Conservation (phyloP, 441 rosid species). For the Mallotus repandus region DNA sequence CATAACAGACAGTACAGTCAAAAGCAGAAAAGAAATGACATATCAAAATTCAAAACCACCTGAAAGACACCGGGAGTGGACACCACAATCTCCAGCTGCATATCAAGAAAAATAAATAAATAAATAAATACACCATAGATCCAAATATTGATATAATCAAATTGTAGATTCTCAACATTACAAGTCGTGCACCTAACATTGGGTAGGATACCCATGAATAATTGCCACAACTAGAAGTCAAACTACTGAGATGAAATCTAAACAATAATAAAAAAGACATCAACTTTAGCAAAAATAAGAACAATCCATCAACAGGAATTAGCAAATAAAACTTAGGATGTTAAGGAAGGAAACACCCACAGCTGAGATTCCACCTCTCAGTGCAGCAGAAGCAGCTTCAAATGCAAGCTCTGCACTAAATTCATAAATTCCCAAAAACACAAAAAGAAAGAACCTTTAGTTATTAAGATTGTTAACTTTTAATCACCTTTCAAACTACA, state of each 20-base stretch:
- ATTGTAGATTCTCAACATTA: too few species aligned
- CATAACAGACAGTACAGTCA: neutral
- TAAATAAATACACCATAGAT: neutral
- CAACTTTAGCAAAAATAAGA: neutral
- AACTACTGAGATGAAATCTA: neutral
- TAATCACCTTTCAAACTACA: neutral
- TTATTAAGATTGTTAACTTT: neutral
- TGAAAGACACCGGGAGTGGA: constrained; percentile 58
- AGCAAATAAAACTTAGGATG: neutral
- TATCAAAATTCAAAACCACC: constrained; percentile 31
- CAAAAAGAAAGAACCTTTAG: neutral
- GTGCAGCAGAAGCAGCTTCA: constrained; percentile 54
- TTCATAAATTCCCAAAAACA: neutral
- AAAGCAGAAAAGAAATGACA: neutral
- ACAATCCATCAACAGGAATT: neutral
- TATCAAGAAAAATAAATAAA: constrained; percentile 6
- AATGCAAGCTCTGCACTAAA: constrained; percentile 50
- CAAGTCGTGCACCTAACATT: neutral
- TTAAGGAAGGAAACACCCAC: constrained; percentile 34
- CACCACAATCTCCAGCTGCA: constrained; percentile 56
- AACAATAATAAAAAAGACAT: neutral
- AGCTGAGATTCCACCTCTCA: constrained; percentile 50
- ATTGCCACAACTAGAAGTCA: neutral
- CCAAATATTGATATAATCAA: neutral
- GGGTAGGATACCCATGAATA: neutral